Conservation (phyloP, 2,329 filamentous ascomycete genomes). For the Gaeumannomyces sp. region DNA sequence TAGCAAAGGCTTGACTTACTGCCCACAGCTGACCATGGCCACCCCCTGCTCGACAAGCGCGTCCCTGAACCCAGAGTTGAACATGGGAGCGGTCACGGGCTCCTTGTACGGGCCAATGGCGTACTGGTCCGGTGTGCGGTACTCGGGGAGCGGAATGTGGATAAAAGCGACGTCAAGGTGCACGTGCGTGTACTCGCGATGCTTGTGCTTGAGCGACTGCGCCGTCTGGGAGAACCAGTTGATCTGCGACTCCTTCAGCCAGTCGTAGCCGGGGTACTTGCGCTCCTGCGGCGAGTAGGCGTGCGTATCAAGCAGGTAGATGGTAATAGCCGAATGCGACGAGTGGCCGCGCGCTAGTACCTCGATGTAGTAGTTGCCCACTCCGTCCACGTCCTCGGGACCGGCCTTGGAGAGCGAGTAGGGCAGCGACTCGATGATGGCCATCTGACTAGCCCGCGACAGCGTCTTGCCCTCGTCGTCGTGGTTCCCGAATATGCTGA, state of each 20-base stretch:
- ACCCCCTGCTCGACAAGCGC: constrained; percentile 82
- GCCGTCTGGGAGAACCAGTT: constrained; percentile 87
- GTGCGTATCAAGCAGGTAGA: constrained; percentile 95
- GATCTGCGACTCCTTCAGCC: constrained; percentile 91
- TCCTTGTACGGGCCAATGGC: constrained; percentile 72
- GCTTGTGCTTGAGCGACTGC: constrained; percentile 65
- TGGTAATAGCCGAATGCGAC: constrained; percentile 81
- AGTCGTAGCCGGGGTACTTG: constrained; percentile 89
- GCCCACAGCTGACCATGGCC: constrained; percentile 82
- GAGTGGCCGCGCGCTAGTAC: constrained; percentile 73
- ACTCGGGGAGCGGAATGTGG: constrained; percentile 93
- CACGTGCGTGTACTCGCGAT: constrained; percentile 79
- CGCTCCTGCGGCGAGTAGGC: constrained; percentile 85
- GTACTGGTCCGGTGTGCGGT: constrained; percentile 54
- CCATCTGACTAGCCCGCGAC: constrained; percentile 73
- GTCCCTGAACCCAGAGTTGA: constrained; percentile 89
- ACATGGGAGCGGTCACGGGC: constrained; percentile 76
- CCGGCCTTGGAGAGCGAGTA: constrained; percentile 84
- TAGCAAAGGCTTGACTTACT: constrained; percentile 48
- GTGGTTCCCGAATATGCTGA: constrained; percentile 94
- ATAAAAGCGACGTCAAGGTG: constrained; percentile 97
- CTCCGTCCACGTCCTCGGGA: constrained; percentile 75
- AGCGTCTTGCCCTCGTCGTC: constrained; percentile 79
- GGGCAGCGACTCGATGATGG: constrained; percentile 76
- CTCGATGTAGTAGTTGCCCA: constrained; percentile 93